These are phyloP conservation scores for Oryza longistaminata DNA, from an alignment of 176 grass and related monocot species.

Conservation along the genomic window DNA sequence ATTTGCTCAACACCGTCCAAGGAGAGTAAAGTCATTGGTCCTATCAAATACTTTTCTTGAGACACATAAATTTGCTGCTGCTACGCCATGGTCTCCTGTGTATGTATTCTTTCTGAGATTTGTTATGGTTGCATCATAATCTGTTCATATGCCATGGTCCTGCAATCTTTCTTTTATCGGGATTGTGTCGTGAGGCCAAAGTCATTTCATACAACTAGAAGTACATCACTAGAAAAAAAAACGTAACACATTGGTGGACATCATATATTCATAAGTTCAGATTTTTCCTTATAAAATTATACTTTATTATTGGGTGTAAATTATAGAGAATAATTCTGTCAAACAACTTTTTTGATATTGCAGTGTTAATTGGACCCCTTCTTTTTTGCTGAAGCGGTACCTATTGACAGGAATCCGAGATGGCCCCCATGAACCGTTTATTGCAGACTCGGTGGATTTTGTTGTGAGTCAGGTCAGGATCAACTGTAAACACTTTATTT, in stretches of 20 bases:
- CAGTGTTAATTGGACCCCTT: conserved; percentile 96
- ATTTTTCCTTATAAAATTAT: conserved; percentile 1
- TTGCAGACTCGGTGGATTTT: conserved; percentile 98
- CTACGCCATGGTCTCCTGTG: conserved; percentile 97
- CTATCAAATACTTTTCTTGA: conserved; percentile 96
- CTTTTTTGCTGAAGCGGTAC: conserved; percentile 97
- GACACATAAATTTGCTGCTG: conserved; percentile 85
- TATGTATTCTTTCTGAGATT: conserved; percentile 52
- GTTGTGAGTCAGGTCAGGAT: conserved; percentile 77
- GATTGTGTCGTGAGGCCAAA: background rate
- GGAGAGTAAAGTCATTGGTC: conserved; percentile 90
- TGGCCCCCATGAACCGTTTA: conserved; percentile 95
- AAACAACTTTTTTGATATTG: conserved; percentile 45
- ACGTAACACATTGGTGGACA: background rate
- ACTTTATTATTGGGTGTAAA: conserved; percentile 2
- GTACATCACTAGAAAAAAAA: background rate
- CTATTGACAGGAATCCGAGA: conserved; percentile 91
- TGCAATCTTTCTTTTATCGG: background rate
- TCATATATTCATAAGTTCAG: background rate
- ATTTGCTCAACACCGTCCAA: conserved; percentile 86
- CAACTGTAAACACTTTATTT: conserved; percentile 15
- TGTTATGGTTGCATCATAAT: background rate
- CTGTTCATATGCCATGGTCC: background rate
- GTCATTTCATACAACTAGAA: background rate
- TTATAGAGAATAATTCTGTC: conserved; percentile 14